phyloP scores from a whole-genome alignment of 805 yeast genomes.

The Starmerella bombicola region DNA sequence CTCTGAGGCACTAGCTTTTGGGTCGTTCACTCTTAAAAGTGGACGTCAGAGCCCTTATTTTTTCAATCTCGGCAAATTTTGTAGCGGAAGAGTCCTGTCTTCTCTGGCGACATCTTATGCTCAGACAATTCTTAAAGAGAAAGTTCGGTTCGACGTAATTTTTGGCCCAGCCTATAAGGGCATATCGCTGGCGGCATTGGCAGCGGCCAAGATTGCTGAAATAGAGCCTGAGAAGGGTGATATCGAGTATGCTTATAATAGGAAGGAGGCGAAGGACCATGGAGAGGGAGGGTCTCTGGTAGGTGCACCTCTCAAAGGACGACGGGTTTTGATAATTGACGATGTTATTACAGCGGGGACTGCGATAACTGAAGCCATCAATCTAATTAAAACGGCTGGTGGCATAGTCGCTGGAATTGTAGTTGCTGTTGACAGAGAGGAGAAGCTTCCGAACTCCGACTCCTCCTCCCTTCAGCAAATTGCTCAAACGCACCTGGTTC shows the following conservation, averaged over 20 bases:
- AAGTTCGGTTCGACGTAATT: slow-evolving; percentile 72
- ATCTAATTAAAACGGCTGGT: slow-evolving; percentile 52
- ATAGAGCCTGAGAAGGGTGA: slow-evolving; percentile 54
- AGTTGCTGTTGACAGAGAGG: slow-evolving; percentile 92
- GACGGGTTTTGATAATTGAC: slow-evolving; percentile 74
- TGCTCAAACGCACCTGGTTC: slow-evolving; percentile 56
- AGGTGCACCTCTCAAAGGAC: slow-evolving; percentile 61
- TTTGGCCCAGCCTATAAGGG: slow-evolving; percentile 99
- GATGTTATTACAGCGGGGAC: slow-evolving; percentile 99
- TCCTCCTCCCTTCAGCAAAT: slow-evolving; percentile 75
- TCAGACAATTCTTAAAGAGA: slow-evolving; percentile 66
- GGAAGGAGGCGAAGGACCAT: slow-evolving; percentile 81
- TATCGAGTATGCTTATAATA: slow-evolving; percentile 83
- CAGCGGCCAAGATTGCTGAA: slow-evolving; percentile 85
- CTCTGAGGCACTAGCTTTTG: slow-evolving; percentile 73
- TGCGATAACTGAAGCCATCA: slow-evolving; percentile 88
- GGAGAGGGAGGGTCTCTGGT: slow-evolving; percentile 97
- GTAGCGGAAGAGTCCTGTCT: slow-evolving; percentile 65
- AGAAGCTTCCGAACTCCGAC: slow-evolving; percentile 54
- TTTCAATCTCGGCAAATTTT: slow-evolving; percentile 84
- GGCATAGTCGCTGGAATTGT: slow-evolving; percentile 75
- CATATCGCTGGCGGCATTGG: slow-evolving; percentile 85
- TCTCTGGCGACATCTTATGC: slow-evolving; percentile 83
- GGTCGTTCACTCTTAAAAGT: slow-evolving; percentile 76
- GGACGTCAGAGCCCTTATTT: slow-evolving; percentile 94